Conservation (phyloP, 495 filamentous ascomycete genomes). For the Chaetomidium leptoderma region DNA sequence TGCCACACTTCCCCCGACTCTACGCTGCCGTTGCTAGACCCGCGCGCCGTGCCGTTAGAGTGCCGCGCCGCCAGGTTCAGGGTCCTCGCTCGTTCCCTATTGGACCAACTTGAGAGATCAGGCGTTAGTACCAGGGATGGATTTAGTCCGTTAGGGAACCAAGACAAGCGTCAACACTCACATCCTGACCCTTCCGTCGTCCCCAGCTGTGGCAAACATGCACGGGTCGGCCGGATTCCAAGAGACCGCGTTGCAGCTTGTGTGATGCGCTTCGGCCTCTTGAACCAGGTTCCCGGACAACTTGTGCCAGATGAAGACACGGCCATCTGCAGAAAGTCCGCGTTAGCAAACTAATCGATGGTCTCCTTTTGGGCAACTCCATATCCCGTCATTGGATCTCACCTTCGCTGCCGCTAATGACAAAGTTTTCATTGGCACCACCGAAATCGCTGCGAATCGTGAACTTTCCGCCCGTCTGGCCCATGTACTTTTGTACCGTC, state of each 20-base stretch:
- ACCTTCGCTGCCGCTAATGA: constrained; percentile 92
- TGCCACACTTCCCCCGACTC: neutral
- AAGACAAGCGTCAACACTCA: constrained; percentile 53
- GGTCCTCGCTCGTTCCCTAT: constrained; percentile 19
- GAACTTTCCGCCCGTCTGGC: constrained; percentile 65
- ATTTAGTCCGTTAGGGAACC: neutral
- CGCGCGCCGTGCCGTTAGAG: constrained; percentile 15
- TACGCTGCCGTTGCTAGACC: constrained; percentile 11
- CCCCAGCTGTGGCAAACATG: constrained; percentile 89
- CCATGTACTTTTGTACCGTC: constrained; percentile 65
- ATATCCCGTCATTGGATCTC: too few species aligned
- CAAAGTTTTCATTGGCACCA: constrained; percentile 84
- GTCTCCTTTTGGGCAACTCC: too few species aligned
- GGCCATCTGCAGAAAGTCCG: constrained; percentile 24
- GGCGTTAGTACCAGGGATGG: neutral
- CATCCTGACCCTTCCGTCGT: constrained; percentile 85
- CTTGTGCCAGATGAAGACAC: constrained; percentile 86
- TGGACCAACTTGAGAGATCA: constrained; percentile 25
- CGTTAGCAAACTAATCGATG: too few species aligned
- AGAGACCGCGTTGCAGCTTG: constrained; percentile 81
- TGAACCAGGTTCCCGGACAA: constrained; percentile 70
- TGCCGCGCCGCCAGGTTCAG: constrained; percentile 6
- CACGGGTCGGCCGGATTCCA: constrained; percentile 82
- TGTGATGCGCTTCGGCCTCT: constrained; percentile 65
- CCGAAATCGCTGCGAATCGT: constrained; percentile 82